phyloP scores from a whole-genome alignment of 352 stramenopile species.

The Plasmopara viticola region DNA sequence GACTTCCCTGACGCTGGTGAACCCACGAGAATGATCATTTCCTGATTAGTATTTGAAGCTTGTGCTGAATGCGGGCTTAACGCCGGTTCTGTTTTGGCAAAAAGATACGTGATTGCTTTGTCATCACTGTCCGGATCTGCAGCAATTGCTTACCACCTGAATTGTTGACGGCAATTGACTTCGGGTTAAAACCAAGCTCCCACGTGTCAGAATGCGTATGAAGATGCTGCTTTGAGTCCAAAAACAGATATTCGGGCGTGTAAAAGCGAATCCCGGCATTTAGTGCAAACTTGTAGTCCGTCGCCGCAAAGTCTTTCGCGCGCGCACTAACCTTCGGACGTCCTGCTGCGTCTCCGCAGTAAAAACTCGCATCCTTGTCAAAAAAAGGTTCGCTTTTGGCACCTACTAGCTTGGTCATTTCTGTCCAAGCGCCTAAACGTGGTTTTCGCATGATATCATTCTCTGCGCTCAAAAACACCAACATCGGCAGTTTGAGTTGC shows the following conservation, averaged over 20 bases:
- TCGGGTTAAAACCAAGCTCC: conserved; percentile 72
- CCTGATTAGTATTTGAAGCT: conserved; percentile 30
- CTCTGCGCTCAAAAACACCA: conserved; percentile 64
- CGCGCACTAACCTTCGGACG: conserved; percentile 60
- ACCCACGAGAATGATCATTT: conserved; percentile 68
- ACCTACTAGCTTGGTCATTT: conserved; percentile 32
- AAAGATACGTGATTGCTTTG: not conserved
- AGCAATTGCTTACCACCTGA: conserved; percentile 20
- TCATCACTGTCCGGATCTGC: not conserved
- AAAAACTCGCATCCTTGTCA: conserved; percentile 59
- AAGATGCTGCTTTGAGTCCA: conserved; percentile 58
- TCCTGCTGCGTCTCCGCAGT: conserved; percentile 77
- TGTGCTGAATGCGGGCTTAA: conserved; percentile 21
- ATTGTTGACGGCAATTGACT: conserved; percentile 22
- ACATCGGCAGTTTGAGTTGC: conserved; percentile 57
- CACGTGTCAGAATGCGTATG: conserved; percentile 64
- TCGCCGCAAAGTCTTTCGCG: conserved; percentile 77
- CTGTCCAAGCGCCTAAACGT: conserved; percentile 56
- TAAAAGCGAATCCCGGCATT: conserved; percentile 78
- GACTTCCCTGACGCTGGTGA: conserved; percentile 74
- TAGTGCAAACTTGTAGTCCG: conserved; percentile 86
- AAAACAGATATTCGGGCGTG: conserved; percentile 81
- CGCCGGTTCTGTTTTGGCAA: conserved; percentile 15
- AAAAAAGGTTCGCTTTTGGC: conserved; percentile 20
- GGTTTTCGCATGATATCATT: conserved; percentile 78